A percentile compares a stretch with the other conserved stretches of the same genome.
Conservation (phyloP, 148 eudicot species). For the Rhododendron vialii region DNA sequence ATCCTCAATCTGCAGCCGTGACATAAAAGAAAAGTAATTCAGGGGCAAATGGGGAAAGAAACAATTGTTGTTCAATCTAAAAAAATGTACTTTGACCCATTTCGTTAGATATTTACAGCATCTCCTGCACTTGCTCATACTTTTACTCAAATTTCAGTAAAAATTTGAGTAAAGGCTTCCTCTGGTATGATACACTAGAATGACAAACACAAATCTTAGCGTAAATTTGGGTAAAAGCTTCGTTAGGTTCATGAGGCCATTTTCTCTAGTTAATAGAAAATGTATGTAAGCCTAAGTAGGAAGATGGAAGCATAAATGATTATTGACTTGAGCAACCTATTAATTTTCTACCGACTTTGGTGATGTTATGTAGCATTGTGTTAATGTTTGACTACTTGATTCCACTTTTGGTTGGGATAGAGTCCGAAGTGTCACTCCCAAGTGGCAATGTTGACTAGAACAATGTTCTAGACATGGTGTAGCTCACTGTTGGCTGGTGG, state of each 20-base stretch:
- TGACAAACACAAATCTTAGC: neutral
- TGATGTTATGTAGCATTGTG: neutral
- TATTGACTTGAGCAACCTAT: neutral
- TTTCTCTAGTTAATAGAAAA: neutral
- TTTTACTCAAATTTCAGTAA: too few species aligned
- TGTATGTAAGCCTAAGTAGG: neutral
- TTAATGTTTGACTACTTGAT: neutral
- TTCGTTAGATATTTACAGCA: neutral
- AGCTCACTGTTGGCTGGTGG: neutral
- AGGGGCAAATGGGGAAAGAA: neutral
- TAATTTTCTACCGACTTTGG: neutral
- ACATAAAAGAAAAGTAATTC: neutral
- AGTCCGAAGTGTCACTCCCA: neutral
- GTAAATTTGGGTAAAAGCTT: neutral
- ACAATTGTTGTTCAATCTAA: neutral
- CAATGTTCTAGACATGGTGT: neutral
- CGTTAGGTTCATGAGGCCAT: neutral
- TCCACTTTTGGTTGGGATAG: neutral
- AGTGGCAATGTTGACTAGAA: neutral
- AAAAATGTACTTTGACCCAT: neutral
- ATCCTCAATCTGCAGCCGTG: neutral
- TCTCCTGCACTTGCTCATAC: neutral
- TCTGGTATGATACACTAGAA: neutral
- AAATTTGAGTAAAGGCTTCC: neutral
- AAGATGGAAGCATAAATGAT: neutral